Evolutionary conservation across 768 basidiomycete species (phyloP).

Genomic region (Lactarius hengduanensis): DNA sequence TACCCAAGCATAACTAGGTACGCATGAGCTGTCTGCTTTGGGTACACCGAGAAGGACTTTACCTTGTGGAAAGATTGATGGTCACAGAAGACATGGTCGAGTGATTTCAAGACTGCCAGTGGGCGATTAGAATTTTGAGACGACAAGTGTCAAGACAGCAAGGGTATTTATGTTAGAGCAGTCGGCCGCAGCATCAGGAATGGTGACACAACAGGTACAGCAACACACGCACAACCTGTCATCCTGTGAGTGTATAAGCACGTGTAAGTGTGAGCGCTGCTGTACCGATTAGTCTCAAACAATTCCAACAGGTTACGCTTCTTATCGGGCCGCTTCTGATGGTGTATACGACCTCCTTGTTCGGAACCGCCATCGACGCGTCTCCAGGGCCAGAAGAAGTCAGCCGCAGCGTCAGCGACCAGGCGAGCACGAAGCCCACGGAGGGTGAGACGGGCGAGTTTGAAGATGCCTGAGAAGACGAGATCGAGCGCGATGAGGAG

Average conservation of each 20-base stretch:
- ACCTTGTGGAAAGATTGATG: slow-evolving; percentile 28
- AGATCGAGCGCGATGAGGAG: slow-evolving; percentile 87
- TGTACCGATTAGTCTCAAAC: not conserved
- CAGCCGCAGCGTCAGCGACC: slow-evolving; percentile 39
- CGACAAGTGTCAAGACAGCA: not conserved
- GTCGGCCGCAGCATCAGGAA: not conserved
- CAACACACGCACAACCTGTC: no score
- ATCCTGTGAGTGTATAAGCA: no score
- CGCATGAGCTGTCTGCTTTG: not conserved
- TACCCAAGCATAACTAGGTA: slow-evolving; percentile 44
- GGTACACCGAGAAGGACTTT: not conserved
- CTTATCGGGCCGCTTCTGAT: not conserved
- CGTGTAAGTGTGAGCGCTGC: no score
- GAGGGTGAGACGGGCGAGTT: slow-evolving; percentile 88
- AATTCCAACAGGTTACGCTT: not conserved
- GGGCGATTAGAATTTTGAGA: not conserved
- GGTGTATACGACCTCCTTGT: not conserved
- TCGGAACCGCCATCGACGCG: slow-evolving; percentile 44
- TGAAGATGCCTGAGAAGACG: slow-evolving; percentile 98
- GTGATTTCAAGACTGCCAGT: not conserved
- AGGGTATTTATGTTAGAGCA: not conserved
- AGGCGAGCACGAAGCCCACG: slow-evolving; percentile 42
- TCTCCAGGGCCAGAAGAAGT: slow-evolving; percentile 49
- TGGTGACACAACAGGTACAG: not conserved
- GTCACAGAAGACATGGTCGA: slow-evolving; percentile 13